These are phyloP conservation scores for Neurospora sp. DNA, from an alignment of 495 filamentous ascomycete genomes.

Conservation along the genomic window DNA sequence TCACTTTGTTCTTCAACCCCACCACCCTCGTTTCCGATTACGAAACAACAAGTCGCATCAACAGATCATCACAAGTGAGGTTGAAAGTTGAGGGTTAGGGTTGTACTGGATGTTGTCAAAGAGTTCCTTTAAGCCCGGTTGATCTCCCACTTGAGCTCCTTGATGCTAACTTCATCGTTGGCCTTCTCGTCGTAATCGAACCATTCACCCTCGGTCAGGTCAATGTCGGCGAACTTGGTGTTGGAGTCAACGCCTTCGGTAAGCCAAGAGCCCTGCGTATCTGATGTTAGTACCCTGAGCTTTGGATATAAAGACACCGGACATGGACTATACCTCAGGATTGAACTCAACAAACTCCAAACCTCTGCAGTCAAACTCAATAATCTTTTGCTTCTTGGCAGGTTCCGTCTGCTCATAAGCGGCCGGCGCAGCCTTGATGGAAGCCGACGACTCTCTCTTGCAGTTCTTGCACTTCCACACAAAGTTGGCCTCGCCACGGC, in stretches of 20 bases:
- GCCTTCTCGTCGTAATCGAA: slow-evolving; percentile 53
- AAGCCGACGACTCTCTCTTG: slow-evolving; percentile 53
- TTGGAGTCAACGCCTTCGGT: slow-evolving; percentile 69
- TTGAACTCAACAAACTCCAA: slow-evolving; percentile 87
- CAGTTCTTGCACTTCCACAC: slow-evolving; percentile 96
- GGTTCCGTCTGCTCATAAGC: slow-evolving; percentile 60
- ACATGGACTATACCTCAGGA: slow-evolving; percentile 53
- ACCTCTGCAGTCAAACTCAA: slow-evolving; percentile 88
- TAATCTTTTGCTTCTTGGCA: slow-evolving; percentile 60
- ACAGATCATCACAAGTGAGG: not conserved
- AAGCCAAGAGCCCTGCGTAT: slow-evolving; percentile 69
- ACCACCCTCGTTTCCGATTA: not conserved
- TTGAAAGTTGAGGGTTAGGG: not conserved
- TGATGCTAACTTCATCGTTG: slow-evolving; percentile 56
- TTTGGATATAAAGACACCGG: not conserved
- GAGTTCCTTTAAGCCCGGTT: slow-evolving; percentile 41
- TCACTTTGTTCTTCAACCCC: not conserved
- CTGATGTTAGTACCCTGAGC: not conserved
- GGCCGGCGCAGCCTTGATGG: slow-evolving; percentile 60
- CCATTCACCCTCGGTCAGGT: slow-evolving; percentile 76
- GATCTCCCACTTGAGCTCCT: slow-evolving; percentile 84
- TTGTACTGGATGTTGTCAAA: not conserved
- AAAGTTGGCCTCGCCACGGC: slow-evolving; percentile 91
- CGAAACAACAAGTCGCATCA: not conserved
- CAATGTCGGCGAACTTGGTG: slow-evolving; percentile 69